Evolutionary conservation across 148 eudicot genomes (phyloP), one percentile per base, ranked within the genome.

Genomic region (Dianthus caryophyllus): DNA sequence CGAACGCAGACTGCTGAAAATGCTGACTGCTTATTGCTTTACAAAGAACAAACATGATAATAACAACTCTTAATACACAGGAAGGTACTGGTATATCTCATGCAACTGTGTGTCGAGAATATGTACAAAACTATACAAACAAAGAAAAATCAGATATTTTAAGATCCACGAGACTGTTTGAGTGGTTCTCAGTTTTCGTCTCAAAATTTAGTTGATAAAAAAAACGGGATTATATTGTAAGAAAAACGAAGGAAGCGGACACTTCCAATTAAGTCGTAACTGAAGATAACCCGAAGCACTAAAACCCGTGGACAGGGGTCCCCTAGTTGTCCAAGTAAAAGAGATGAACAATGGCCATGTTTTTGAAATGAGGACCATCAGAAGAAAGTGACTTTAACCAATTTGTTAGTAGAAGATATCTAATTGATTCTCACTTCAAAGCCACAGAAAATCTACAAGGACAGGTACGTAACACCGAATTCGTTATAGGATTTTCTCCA

Each of bases 291-390:
- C 68, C 60, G 54, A 55, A 66, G 27, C 68, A 52, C 49, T 60
- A 65, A 70, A 70, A 66, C 68, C 68, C 70, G 75, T 65, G 70
- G 78, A 74, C 81, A 78, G 51, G 61, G 75, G 81, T 61, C 66
- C 78, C 80, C 36, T 58, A 47, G 61, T 20, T 78, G 77, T 77
- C 74, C 51, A 52, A 18, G 11, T n/a, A n/a, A 65, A 73, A 70
- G 77, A 69, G 58, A 52, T 53, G 60, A 66, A 54, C 18, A 71
- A n/a, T 57, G 61, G 26, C 63, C 57, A 58, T n/a, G 43, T 49
- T 56, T 49, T 65, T 50, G 59, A 51, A 26, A 61, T 44, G 48
- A 71, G 73, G 74, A 65, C 78, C 61, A 69, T 67, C 15, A 30
- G 21, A 27, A 44, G 75, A 74, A 65, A 69, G 64, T 51, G 59